Evolutionary conservation across 768 basidiomycete genomes (phyloP).

Genomic region (Hericium erinaceus): DNA sequence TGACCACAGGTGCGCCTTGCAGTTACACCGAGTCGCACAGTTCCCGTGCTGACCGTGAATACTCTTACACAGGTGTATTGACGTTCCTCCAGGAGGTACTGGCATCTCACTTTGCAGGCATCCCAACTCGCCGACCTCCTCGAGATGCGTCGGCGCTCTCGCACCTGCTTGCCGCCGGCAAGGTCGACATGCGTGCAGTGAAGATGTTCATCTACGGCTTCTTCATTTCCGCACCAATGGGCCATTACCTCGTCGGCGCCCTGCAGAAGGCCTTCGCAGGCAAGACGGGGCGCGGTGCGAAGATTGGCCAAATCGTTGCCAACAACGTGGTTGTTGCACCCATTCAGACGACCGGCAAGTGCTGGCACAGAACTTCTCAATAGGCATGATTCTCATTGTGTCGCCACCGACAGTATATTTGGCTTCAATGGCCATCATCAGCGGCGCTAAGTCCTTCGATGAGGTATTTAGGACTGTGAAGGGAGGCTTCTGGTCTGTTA

Average conservation of each 20-base stretch:
- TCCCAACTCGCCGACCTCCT: slow-evolving; percentile 39
- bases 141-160: slow-evolving; percentile 46
- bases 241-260: slow-evolving; percentile 62
- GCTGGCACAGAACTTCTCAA: neutral
- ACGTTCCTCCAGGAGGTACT: slow-evolving; percentile 69
- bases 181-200: slow-evolving; percentile 60
- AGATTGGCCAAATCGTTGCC: slow-evolving; percentile 64
- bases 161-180: slow-evolving; percentile 43
- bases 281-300: slow-evolving; percentile 51
- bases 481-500: slow-evolving; percentile 63
- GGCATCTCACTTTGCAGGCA: slow-evolving; percentile 58
- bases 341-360: slow-evolving; percentile 58
- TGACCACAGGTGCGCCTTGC: slow-evolving; percentile 51
- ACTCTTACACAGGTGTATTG: slow-evolving; percentile 21
- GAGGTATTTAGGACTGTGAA: slow-evolving; percentile 61
- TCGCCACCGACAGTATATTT: slow-evolving; percentile 46
- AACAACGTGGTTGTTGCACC: slow-evolving; percentile 73
- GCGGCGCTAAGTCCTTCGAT: slow-evolving; percentile 60
- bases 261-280: slow-evolving; percentile 75
- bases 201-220: slow-evolving; percentile 85
- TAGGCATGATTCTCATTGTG: neutral
- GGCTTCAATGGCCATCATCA: slow-evolving; percentile 75
- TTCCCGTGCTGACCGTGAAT: neutral
- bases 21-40: neutral
- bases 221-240: slow-evolving; percentile 73